Evolutionary conservation across 305 asterid species (phyloP).

Genomic region (Ajuga reptans): DNA sequence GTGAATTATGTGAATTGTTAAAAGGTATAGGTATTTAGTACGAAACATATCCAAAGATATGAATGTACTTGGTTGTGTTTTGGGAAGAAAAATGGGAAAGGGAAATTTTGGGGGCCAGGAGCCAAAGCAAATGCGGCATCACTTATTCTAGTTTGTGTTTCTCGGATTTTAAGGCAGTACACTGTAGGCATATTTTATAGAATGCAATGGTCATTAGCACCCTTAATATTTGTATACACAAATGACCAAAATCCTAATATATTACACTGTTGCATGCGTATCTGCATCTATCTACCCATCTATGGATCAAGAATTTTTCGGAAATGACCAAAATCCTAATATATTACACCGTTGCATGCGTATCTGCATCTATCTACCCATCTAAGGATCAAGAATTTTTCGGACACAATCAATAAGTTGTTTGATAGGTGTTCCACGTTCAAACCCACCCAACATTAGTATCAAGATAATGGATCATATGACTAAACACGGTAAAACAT

Average conservation of each 20-base stretch:
- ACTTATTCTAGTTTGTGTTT: too few relatives aligned
- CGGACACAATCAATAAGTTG: neutral
- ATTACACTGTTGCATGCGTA: neutral
- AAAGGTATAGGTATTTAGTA: too few relatives aligned
- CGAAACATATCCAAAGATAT: neutral
- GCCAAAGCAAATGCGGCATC: neutral
- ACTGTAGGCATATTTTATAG: too few relatives aligned
- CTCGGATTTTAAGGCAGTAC: too few relatives aligned
- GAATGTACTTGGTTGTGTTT: neutral
- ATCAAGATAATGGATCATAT: neutral
- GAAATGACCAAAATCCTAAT: constrained; percentile 4
- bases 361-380: neutral
- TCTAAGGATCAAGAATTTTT: neutral
- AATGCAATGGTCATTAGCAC: too few relatives aligned
- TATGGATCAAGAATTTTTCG: neutral
- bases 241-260: constrained; percentile 2
- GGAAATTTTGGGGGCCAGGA: neutral
- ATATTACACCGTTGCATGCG: neutral
- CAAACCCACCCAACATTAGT: neutral
- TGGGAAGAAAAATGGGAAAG: neutral
- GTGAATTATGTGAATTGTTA: neutral
- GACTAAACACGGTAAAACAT: neutral
- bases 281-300: neutral
- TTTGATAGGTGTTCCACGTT: neutral
- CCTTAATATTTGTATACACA: too few relatives aligned